Evolutionary conservation across 257 asterid species (phyloP), one percentile per base, ranked within the genome.

Genomic region (Avicennia marina): DNA sequence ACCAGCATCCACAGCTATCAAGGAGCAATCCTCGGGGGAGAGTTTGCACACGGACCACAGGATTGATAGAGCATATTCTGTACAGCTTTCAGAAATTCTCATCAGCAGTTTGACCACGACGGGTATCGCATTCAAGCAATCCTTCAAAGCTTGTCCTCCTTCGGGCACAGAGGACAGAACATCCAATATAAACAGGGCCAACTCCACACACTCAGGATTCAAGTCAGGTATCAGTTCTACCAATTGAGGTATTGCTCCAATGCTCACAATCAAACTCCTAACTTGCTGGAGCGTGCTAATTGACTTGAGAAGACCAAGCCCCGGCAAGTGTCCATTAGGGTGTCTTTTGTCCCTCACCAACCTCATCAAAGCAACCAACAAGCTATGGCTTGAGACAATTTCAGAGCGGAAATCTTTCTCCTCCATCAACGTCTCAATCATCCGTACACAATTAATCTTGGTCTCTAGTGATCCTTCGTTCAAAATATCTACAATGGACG

Each of bases 391-490:
- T 0, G 87, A 85, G 8, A 85, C 75, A 0, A 66, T 67, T 56
- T 78, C 86, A 0, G 77, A 20, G 2, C 78, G 53, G 36, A 82
- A 79, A 60, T 72, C 85, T 46, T 75, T 74, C 42, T 72, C 90
- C 49, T 75, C 82, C 80, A 82, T 77, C 70, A 85, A 58, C 15
- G 33, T 52, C 62, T 77, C 77, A 18, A 85, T 79, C 70, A 81
- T 39, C 34, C 66, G 43, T 40, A 77, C 77, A 7, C 94, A 85
- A 58, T 79, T 79, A 33, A 85, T 59, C 53, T 81, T 85, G 0
- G 87, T 81, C 20, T 82, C 87, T 7, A 75, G 65, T 8, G 94
- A 79, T 18, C 94, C 90, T 62, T 85, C 90, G 24, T 79, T 81
- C 56, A 85, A 58, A 63, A 82, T 66, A 60, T 85, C 90, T 3